Evolutionary conservation across 73 alveolate genomes (phyloP).

Genomic region (Paramecium biaurelia): DNA sequence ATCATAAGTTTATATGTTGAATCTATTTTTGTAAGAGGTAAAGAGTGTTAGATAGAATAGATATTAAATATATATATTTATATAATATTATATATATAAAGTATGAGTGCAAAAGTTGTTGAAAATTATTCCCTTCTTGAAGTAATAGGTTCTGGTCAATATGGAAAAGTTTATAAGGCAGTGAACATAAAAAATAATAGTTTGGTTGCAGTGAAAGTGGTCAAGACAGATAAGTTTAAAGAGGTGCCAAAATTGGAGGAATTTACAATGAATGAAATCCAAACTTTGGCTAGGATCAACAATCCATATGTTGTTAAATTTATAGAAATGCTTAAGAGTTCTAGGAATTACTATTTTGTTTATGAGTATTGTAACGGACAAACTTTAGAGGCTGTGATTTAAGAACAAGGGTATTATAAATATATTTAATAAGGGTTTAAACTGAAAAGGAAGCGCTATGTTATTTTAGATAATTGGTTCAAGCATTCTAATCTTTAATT

Average conservation of each 20-base stretch:
- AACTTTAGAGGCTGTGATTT: constrained; percentile 44
- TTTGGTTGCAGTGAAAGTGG: constrained; percentile 61
- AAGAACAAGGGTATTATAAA: not conserved
- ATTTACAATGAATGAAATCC: constrained; percentile 63
- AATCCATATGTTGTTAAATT: constrained; percentile 54
- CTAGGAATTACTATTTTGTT: constrained; percentile 45
- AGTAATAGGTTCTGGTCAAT: constrained; percentile 57
- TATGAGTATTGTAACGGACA: constrained; percentile 61
- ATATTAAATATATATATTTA: too few relatives aligned
- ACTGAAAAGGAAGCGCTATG: constrained; percentile 55
- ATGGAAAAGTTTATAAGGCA: constrained; percentile 66
- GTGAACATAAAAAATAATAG: constrained; percentile 44
- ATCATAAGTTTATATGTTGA: not conserved
- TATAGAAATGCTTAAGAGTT: constrained; percentile 59
- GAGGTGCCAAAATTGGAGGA: constrained; percentile 65
- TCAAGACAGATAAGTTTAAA: constrained; percentile 57
- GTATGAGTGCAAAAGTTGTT: constrained; percentile 45
- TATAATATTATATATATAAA: not conserved
- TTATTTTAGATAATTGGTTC: constrained; percentile 16
- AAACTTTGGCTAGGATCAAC: constrained; percentile 55
- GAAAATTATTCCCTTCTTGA: constrained; percentile 57
- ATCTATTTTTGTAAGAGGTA: not conserved
- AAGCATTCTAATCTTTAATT: constrained; percentile 47
- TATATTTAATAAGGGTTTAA: not conserved
- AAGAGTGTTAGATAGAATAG: not conserved